Percentiles rank a stretch among this genome's conserved stretches.
These are phyloP conservation scores for Paraconiothyrium sp. DNA, from an alignment of 2,329 filamentous ascomycete species.

Conservation along the genomic window DNA sequence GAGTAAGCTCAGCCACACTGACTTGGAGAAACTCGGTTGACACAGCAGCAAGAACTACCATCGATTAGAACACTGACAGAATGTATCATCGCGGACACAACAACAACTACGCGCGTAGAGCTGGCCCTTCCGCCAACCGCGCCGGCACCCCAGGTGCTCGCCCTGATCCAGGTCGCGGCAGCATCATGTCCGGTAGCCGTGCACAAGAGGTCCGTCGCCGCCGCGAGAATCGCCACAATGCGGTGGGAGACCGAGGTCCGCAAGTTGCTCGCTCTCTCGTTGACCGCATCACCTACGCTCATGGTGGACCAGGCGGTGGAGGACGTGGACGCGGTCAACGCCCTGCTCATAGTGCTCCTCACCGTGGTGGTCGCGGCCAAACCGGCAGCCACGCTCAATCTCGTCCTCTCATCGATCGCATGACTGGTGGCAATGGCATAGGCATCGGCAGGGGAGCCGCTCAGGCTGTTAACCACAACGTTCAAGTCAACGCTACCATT, in stretches of 20 bases:
- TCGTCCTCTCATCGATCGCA: constrained; percentile 1
- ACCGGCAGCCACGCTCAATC: not conserved
- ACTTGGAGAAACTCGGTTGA: not conserved
- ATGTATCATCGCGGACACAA: not conserved
- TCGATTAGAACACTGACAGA: not conserved
- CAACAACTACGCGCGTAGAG: not conserved
- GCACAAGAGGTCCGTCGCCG: constrained; percentile 5
- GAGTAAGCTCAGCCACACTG: not conserved
- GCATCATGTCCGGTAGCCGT: constrained; percentile 14
- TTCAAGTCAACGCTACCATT: not conserved
- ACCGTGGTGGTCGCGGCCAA: not conserved
- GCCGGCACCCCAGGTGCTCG: constrained; percentile 7
- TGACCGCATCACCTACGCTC: constrained; percentile 9
- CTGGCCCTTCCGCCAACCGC: not conserved
- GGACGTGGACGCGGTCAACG: not conserved
- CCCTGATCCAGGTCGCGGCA: constrained; percentile 12
- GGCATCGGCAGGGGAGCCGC: not conserved
- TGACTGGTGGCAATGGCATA: not conserved
- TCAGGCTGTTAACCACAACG: not conserved
- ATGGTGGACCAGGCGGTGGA: not conserved
- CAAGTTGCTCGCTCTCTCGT: not conserved
- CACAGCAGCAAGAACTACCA: not conserved
- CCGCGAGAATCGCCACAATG: not conserved
- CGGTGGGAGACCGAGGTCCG: not conserved
- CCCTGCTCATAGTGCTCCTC: not conserved